A percentile compares a stretch with the other conserved stretches of the same genome.
These are phyloP conservation scores for Aspergillus incahuasiensis DNA, from an alignment of 495 filamentous ascomycete species.

Conservation along the genomic window DNA sequence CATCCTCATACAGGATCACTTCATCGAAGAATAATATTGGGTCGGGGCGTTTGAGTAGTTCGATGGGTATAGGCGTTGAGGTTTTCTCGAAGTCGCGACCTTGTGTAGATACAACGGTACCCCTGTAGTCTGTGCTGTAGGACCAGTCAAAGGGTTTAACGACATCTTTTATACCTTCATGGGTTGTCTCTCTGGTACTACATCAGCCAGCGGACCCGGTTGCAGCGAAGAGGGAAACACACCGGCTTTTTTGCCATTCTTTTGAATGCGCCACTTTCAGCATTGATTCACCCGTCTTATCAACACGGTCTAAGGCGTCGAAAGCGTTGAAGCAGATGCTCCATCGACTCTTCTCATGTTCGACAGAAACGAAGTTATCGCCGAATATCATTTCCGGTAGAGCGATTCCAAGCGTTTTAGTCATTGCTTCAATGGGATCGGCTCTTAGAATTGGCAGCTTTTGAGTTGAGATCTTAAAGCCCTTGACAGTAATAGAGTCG, in stretches of 20 bases:
- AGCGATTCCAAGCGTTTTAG: slow-evolving; percentile 69
- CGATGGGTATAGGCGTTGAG: slow-evolving; percentile 68
- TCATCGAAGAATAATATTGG: slow-evolving; percentile 95
- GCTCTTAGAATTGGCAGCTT: slow-evolving; percentile 92
- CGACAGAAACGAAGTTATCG: slow-evolving; percentile 75
- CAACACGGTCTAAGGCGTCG: slow-evolving; percentile 81
- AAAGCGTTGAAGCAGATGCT: slow-evolving; percentile 73
- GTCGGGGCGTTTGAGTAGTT: slow-evolving; percentile 76
- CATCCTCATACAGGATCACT: slow-evolving; percentile 92
- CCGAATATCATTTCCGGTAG: slow-evolving; percentile 99
- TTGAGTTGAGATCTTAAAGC: slow-evolving; percentile 68
- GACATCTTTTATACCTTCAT: slow-evolving; percentile 86
- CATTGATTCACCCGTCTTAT: slow-evolving; percentile 89
- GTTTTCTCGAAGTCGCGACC: slow-evolving; percentile 45
- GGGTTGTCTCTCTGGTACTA: slow-evolving; percentile 63
- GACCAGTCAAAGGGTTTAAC: slow-evolving; percentile 98
- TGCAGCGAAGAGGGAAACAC: slow-evolving; percentile 6
- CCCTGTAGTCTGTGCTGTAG: slow-evolving; percentile 81
- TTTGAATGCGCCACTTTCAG: slow-evolving; percentile 87
- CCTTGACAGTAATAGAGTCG: slow-evolving; percentile 44
- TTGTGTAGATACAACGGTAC: slow-evolving; percentile 44
- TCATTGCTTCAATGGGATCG: slow-evolving; percentile 84
- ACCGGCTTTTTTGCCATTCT: slow-evolving; percentile 82
- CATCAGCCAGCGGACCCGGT: slow-evolving; percentile 19
- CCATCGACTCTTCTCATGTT: slow-evolving; percentile 68